phyloP scores from a whole-genome alignment of 2,329 filamentous ascomycete genomes.

The Penicillium nordicum region DNA sequence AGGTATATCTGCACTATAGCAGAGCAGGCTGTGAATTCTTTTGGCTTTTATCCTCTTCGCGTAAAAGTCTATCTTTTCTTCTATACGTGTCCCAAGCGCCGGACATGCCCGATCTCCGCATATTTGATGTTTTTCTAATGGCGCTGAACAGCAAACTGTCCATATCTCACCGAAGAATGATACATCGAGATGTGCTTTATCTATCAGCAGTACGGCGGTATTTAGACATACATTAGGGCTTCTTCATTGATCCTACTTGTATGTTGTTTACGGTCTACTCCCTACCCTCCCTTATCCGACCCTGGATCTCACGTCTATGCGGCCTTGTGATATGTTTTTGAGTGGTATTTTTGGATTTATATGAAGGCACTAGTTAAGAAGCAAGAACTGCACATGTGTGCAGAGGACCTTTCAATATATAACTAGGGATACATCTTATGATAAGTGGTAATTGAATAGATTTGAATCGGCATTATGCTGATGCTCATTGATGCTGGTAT shows the following conservation, averaged over 20 bases:
- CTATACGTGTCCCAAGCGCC: not conserved
- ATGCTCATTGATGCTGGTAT: constrained; percentile 29
- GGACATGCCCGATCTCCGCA: no score
- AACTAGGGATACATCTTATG: not conserved
- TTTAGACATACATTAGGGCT: not conserved
- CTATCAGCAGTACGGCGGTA: not conserved
- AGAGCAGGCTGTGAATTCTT: not conserved
- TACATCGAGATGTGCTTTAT: not conserved
- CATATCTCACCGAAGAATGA: not conserved
- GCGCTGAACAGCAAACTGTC: not conserved
- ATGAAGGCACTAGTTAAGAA: no score
- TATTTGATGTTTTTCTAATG: not conserved
- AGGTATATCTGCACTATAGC: not conserved
- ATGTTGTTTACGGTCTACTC: not conserved
- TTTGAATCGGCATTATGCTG: constrained; percentile 23
- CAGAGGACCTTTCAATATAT: no score
- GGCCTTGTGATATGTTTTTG: no score
- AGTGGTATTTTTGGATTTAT: no score
- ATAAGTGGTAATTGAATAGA: constrained; percentile 1
- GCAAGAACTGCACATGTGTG: no score
- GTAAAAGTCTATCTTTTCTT: not conserved
- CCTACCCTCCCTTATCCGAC: not conserved
- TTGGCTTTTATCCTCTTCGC: not conserved
- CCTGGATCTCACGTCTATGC: no score
- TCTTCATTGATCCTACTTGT: not conserved